A percentile compares a stretch with the other conserved stretches of the same genome.
Evolutionary conservation across 23 red algal genomes (phyloP).

Genomic region (Cyanidioschyzon merolae): DNA sequence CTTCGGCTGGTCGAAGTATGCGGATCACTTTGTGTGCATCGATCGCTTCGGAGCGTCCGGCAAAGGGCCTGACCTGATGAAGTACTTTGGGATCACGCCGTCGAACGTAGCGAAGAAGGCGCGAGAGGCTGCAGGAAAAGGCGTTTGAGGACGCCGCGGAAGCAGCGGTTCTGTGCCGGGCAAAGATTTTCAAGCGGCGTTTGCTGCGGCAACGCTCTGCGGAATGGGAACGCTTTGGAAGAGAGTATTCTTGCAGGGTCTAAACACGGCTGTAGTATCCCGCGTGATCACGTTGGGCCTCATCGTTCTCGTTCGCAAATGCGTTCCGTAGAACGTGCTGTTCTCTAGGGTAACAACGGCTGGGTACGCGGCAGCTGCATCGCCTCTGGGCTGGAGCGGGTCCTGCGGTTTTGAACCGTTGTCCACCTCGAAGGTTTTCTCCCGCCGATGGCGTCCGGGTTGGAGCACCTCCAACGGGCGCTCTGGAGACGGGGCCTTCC

Average conservation of each 20-base stretch:
- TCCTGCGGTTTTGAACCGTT: no score
- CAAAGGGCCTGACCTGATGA: slow-evolving; percentile 35
- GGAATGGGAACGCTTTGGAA: not conserved
- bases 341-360: no score
- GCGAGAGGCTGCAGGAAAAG: not conserved
- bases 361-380: no score
- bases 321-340: no score
- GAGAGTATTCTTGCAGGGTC: not conserved
- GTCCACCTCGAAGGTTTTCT: no score
- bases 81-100: slow-evolving; percentile 50
- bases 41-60: slow-evolving; percentile 79
- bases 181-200: not conserved
- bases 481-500: not conserved
- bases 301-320: no score
- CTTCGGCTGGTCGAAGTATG: slow-evolving; percentile 73
- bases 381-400: no score
- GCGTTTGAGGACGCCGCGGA: not conserved
- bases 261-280: not conserved
- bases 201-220: not conserved
- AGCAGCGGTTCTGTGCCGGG: not conserved
- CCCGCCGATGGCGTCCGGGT: no score
- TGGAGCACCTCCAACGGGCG: not conserved
- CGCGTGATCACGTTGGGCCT: no score
- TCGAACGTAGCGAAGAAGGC: slow-evolving; percentile 43
- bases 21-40: slow-evolving; percentile 39